Evolutionary conservation across 495 filamentous ascomycete species (phyloP).

Genomic region (Hypoxylon subgilvum): DNA sequence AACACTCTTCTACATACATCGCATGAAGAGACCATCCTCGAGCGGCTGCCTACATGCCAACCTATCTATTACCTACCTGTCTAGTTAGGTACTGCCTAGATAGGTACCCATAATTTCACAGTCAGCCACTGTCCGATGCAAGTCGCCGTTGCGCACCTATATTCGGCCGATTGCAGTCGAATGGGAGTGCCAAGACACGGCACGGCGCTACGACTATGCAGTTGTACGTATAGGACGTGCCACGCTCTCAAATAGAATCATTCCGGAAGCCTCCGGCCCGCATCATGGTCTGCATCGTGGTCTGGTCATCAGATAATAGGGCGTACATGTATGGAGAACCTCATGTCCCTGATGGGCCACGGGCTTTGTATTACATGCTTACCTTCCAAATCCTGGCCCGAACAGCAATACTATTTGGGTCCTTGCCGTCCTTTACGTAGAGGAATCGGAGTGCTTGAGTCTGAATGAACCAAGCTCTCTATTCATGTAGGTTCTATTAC

Average conservation of each 20-base stretch:
- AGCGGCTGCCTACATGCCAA: no score
- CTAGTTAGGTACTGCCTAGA: constrained; percentile 10
- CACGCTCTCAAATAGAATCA: constrained; percentile 12
- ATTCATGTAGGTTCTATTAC: constrained; percentile 32
- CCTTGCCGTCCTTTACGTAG: constrained; percentile 8
- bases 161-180: constrained; percentile 35
- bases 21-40: no score
- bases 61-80: no score
- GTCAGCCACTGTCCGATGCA: constrained; percentile 13
- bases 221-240: constrained; percentile 9
- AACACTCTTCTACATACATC: no score
- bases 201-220: constrained; percentile 20
- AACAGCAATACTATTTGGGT: constrained; percentile 18
- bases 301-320: no score
- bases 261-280: constrained; percentile 23
- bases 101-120: constrained; percentile 1
- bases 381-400: constrained; percentile 18
- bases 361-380: not conserved
- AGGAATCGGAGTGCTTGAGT: constrained; percentile 14
- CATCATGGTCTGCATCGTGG: constrained; percentile 7
- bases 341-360: constrained; percentile 13
- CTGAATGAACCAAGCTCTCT: constrained; percentile 14
- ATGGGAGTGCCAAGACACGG: constrained; percentile 32
- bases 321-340: no score
- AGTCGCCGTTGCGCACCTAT: constrained; percentile 34